Percentiles rank a stretch among this genome's conserved stretches.
Conservation (phyloP, 2,329 filamentous ascomycete species). For the Bipolaris sorokiniana region DNA sequence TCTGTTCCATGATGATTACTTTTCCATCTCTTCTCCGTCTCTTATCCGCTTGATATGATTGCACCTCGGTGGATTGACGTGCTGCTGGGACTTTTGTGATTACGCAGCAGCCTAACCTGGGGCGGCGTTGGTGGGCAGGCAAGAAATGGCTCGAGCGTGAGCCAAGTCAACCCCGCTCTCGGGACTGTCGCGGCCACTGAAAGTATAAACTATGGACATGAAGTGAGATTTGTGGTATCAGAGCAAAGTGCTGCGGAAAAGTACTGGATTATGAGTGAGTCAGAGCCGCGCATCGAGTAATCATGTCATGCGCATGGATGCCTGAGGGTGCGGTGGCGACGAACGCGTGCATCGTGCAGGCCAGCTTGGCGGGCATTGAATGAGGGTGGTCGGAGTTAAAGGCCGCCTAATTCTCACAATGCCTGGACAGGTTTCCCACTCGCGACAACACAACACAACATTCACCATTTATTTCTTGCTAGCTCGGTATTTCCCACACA, state of each 20-base stretch:
- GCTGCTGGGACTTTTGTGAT: not conserved
- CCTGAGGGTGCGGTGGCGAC: constrained; percentile 10
- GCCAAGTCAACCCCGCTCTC: constrained; percentile 10
- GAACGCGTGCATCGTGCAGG: constrained; percentile 4
- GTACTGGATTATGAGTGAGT: constrained; percentile 13
- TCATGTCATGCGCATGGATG: constrained; percentile 8
- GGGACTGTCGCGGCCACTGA: constrained; percentile 1
- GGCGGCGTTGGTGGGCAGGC: not conserved
- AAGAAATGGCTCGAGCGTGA: constrained; percentile 6
- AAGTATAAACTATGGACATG: not conserved
- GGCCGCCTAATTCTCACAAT: constrained; percentile 21
- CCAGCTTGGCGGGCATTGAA: constrained; percentile 15
- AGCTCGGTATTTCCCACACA: not conserved
- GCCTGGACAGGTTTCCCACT: constrained; percentile 8
- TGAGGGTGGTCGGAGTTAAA: constrained; percentile 28
- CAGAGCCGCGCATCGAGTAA: constrained; percentile 21
- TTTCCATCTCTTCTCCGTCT: too few species aligned
- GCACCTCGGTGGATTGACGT: not conserved
- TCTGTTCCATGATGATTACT: not conserved
- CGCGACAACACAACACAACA: constrained; percentile 12
- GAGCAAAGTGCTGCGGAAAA: not conserved
- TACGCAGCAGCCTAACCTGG: not conserved
- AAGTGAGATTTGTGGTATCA: not conserved
- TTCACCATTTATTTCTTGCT: not conserved
- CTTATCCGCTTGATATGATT: too few species aligned